Evolutionary conservation across 495 filamentous ascomycete genomes (phyloP), one percentile per base, ranked within the genome.

Genomic region (Annulohypoxylon nitens): DNA sequence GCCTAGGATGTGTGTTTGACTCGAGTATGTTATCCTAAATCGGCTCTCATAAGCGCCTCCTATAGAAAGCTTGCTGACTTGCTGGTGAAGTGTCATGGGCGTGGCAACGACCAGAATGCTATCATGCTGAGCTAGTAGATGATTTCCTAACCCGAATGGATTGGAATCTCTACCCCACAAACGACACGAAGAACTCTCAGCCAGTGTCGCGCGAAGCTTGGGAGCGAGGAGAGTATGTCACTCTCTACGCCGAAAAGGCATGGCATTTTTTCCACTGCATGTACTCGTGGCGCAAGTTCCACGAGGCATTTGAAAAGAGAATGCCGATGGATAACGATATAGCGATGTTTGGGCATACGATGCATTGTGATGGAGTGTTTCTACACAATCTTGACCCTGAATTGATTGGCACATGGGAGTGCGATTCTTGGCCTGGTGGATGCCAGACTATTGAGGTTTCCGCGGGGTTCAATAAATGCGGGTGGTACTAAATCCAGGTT

Each of bases 221-320:
- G 50, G 23, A 54, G 26, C 20, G 50, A 12, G 50, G 50, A 5
- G 50, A 54, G 7, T 54, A 54, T n/a, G 50, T 54, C 8, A 54
- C 50, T 30, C 50, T 34, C 9, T 54, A 54, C 23, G 50, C 26
- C 3, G 50, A 54, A 20, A 54, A 54, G 50, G 50, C 50, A 23
- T 54, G 50, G 50, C 50, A 54, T 34, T 54, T 54, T 10, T 54
- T 54, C 50, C 50, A 30, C 23, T 54, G 50, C 50, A 54, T 54
- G 50, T 54, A 54, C 14, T 54, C 50, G 12, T 54, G 50, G 50
- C 50, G 50, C 20, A 54, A 54, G 26, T 54, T 54, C 14, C 50
- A 54, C 23, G 50, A 54, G 26, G 50, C 50, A 54, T 54, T 54
- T 23, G 9, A 54, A 2, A 54, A 54, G 50, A n/a, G 50, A n/a